Evolutionary conservation across 257 asterid species (phyloP).

Genomic region (Gynochthodes officinalis): DNA sequence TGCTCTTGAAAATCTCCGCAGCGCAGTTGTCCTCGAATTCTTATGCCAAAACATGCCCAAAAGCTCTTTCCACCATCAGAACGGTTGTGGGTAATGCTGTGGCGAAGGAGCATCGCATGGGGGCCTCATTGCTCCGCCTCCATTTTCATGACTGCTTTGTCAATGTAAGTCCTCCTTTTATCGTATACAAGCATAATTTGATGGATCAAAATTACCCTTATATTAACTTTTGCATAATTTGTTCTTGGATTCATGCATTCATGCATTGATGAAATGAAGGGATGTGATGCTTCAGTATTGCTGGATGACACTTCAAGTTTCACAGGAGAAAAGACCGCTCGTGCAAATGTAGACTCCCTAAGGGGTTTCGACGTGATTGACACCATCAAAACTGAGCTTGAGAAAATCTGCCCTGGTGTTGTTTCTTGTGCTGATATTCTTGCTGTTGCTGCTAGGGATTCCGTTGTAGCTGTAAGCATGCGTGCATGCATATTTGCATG

Average conservation of each 20-base stretch:
- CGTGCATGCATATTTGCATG: not conserved
- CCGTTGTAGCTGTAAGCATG: slow-evolving; percentile 42
- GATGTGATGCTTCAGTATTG: slow-evolving; percentile 67
- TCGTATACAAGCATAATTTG: too few relatives aligned
- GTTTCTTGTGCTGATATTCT: slow-evolving; percentile 67
- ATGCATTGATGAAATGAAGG: slow-evolving; percentile 23
- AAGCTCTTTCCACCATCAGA: slow-evolving; percentile 44
- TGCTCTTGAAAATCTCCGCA: slow-evolving; percentile 7
- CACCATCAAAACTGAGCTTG: slow-evolving; percentile 41
- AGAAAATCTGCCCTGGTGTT: slow-evolving; percentile 41
- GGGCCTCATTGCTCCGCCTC: slow-evolving; percentile 64
- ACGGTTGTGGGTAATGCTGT: slow-evolving; percentile 32
- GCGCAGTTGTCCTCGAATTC: slow-evolving; percentile 33
- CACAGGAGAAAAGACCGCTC: slow-evolving; percentile 53
- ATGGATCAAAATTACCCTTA: too few relatives aligned
- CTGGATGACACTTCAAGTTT: slow-evolving; percentile 51
- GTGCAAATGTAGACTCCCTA: slow-evolving; percentile 39
- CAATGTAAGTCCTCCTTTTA: slow-evolving; percentile 38
- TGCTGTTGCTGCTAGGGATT: slow-evolving; percentile 59
- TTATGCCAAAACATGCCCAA: slow-evolving; percentile 47
- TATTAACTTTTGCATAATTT: too few relatives aligned
- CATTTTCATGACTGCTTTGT: slow-evolving; percentile 77
- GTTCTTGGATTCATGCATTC: too few relatives aligned
- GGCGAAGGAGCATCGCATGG: slow-evolving; percentile 56
- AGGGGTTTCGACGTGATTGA: slow-evolving; percentile 57